Evolutionary conservation across 108 stramenopile species (phyloP), one percentile per base, ranked within the genome.

Genomic region (Skeletonema marinoi): DNA sequence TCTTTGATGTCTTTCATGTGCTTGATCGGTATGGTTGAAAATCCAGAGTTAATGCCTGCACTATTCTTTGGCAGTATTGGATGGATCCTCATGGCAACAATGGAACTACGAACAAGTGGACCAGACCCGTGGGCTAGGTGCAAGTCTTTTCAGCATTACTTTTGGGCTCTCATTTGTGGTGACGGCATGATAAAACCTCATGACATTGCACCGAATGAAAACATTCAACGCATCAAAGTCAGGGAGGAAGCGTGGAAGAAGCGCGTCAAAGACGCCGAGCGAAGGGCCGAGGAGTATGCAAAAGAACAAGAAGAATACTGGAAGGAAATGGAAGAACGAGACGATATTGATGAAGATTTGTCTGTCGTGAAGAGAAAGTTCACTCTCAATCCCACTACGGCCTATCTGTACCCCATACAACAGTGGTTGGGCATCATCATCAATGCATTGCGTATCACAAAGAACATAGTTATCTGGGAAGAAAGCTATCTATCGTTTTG

Each of bases 381-480:
- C 2, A 79, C 81, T 11, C 36, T 91, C 21, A 82, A 90, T 61
- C 86, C 88, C 3, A 61, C 87, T 10, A 85, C 74, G 59, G 64
- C 67, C 3, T 85, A 84, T 48, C 67, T 94, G 9, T 81, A 65
- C 16, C 93, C 93, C 4, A 71, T 88, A 30, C 92, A 95, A 51
- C 71, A 88, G 19, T 81, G 73, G 30, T 75, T 95, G 1, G 85
- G 82, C 16, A 63, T 84, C 1, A 66, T 80, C 36, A 87, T 87
- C 75, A 61, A 77, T 50, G 38, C 29, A 14, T 60, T 93, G 17
- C 85, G 92, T 29, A 66, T 93, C 54, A 44, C 78, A 4, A 87
- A 83, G 81, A 88, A 92, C 51, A 80, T 95, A 33, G 32, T 92
- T 16, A 50, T 84, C 51, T 95, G 94, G 94, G 90, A 92, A 54